phyloP scores from a whole-genome alignment of 495 filamentous ascomycete species.

The Thermothielavioides terrestris region DNA sequence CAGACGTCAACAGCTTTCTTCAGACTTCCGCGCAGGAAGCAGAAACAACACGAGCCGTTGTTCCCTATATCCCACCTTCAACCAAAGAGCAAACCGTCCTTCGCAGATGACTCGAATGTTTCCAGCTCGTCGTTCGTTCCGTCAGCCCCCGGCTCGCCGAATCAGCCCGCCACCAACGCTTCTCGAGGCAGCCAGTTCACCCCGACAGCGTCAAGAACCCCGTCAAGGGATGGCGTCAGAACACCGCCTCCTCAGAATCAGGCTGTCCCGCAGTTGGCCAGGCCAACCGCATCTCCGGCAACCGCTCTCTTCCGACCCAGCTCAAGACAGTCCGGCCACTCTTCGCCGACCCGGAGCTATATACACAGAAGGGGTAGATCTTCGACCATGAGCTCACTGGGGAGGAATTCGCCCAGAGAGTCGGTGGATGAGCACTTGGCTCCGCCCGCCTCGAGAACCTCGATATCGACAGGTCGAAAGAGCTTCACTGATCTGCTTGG shows the following conservation, averaged over 20 bases:
- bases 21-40: constrained; percentile 67
- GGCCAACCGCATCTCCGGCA: constrained; percentile 40
- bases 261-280: constrained; percentile 18
- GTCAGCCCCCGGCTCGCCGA: constrained; percentile 16
- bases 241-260: constrained; percentile 27
- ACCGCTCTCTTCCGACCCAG: constrained; percentile 50
- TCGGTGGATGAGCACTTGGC: constrained; percentile 50
- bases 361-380: constrained; percentile 61
- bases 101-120: constrained; percentile 20
- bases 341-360: constrained; percentile 55
- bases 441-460: constrained; percentile 56
- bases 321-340: constrained; percentile 61
- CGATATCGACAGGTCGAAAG: constrained; percentile 76
- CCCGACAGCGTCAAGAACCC: constrained; percentile 44
- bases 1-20: constrained; percentile 67
- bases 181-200: constrained; percentile 22
- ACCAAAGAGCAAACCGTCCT: constrained; percentile 52
- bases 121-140: constrained; percentile 26
- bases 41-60: constrained; percentile 69
- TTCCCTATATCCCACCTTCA: constrained; percentile 66
- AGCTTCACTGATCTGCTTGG: constrained; percentile 86
- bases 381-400: constrained; percentile 77
- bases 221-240: constrained; percentile 35
- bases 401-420: constrained; percentile 40
- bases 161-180: constrained; percentile 11